Conservation (phyloP, 805 yeast species). For the Metschnikowia proteae region DNA sequence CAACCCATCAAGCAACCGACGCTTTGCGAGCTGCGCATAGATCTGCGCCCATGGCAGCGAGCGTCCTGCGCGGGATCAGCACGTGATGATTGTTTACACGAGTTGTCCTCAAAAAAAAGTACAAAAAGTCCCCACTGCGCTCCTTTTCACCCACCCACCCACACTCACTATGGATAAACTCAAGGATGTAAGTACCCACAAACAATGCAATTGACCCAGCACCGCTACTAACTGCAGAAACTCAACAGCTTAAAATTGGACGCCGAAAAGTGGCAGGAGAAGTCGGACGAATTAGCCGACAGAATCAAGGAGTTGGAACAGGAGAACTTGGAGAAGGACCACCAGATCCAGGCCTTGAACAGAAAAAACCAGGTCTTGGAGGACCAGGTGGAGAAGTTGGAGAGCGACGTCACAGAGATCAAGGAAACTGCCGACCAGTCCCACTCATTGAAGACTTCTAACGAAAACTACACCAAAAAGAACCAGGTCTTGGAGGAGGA, state of each 20-base stretch:
- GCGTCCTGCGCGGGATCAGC: slow-evolving; percentile 8
- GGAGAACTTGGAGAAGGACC: slow-evolving; percentile 87
- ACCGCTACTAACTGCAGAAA: slow-evolving; percentile 48
- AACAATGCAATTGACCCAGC: too few species aligned
- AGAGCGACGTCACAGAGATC: slow-evolving; percentile 65
- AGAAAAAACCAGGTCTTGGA: slow-evolving; percentile 90
- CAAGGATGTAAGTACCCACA: slow-evolving; percentile 48
- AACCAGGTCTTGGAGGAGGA: slow-evolving; percentile 85
- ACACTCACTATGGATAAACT: slow-evolving; percentile 50
- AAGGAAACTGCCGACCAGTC: slow-evolving; percentile 90
- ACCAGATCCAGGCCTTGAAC: slow-evolving; percentile 87
- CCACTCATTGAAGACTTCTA: slow-evolving; percentile 79
- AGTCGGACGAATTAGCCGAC: slow-evolving; percentile 80
- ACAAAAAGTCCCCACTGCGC: slow-evolving; percentile 10
- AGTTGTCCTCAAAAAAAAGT: slow-evolving; percentile 14
- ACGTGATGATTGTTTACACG: slow-evolving; percentile 22
- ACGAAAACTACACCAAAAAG: slow-evolving; percentile 89
- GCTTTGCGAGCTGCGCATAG: not conserved
- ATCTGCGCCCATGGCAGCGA: not conserved
- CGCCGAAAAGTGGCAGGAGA: slow-evolving; percentile 96
- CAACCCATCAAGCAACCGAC: not conserved
- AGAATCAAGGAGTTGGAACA: slow-evolving; percentile 89
- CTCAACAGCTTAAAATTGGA: slow-evolving; percentile 85
- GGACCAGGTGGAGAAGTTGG: slow-evolving; percentile 75
- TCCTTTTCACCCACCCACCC: slow-evolving; percentile 10